Conservation (phyloP, 1,284 basidiomycete genomes). For the Puccinia hordei region DNA sequence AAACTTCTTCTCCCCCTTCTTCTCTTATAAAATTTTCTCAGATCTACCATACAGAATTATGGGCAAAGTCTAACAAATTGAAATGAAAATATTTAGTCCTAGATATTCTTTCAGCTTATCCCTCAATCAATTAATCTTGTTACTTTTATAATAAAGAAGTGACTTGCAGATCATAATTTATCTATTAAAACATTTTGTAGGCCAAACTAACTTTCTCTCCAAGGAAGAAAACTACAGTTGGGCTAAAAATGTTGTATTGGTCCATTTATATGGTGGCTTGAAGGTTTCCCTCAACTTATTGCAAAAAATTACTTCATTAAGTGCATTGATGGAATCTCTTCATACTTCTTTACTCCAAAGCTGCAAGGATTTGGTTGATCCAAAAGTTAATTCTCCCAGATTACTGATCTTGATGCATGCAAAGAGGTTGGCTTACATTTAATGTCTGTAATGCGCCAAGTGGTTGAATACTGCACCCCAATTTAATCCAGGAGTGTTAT, state of each 20-base stretch:
- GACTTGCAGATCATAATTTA: conserved; percentile 73
- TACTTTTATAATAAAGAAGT: conserved; percentile 71
- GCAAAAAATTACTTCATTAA: conserved; percentile 73
- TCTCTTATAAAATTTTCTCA: no score
- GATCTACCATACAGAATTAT: no score
- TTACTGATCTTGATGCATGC: conserved; percentile 81
- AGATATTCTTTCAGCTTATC: no score
- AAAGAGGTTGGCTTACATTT: conserved; percentile 70
- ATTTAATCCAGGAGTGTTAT: no score
- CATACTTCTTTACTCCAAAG: conserved; percentile 75
- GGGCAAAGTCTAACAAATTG: no score
- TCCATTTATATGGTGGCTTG: conserved; percentile 76
- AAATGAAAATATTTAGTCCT: no score
- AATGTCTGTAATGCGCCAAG: conserved; percentile 74
- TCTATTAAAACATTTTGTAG: conserved; percentile 66
- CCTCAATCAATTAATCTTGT: conserved; percentile 79
- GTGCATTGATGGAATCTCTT: conserved; percentile 77
- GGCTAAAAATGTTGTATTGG: conserved; percentile 56
- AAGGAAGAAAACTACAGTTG: conserved; percentile 41
- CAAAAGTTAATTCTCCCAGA: conserved; percentile 74
- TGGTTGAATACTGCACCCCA: conserved; percentile 79
- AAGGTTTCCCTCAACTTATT: conserved; percentile 80
- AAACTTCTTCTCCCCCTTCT: no score
- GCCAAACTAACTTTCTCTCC: conserved; percentile 52
- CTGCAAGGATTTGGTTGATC: conserved; percentile 72